A percentile compares a stretch with the other conserved stretches of the same genome.
phyloP scores from a whole-genome alignment of 352 stramenopile species.

The Globisporangium radiosum region DNA sequence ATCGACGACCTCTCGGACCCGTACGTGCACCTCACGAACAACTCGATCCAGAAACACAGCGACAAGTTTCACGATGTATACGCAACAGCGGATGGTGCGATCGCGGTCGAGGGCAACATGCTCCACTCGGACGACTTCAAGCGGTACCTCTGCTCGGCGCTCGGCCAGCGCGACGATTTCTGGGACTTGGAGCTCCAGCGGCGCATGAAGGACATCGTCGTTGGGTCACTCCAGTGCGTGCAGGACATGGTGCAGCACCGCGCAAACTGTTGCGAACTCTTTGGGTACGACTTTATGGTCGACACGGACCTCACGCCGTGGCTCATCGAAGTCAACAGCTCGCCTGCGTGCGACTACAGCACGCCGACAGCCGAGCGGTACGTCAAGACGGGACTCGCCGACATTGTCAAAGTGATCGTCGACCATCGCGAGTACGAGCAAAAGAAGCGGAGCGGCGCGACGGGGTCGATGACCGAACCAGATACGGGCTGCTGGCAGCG shows the following conservation, averaged over 20 bases:
- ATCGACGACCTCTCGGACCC: slow-evolving; percentile 76
- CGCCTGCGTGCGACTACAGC: slow-evolving; percentile 91
- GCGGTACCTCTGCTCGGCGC: slow-evolving; percentile 29
- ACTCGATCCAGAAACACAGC: slow-evolving; percentile 90
- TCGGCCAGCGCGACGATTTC: slow-evolving; percentile 20
- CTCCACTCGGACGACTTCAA: slow-evolving; percentile 75
- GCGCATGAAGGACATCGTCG: slow-evolving; percentile 85
- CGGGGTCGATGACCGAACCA: slow-evolving; percentile 24
- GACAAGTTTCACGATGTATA: slow-evolving; percentile 86
- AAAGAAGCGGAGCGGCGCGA: slow-evolving; percentile 24
- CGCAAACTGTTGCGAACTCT: slow-evolving; percentile 89
- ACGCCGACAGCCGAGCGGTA: slow-evolving; percentile 87
- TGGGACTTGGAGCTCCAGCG: slow-evolving; percentile 55
- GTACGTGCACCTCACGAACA: slow-evolving; percentile 93
- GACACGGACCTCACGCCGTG: slow-evolving; percentile 78
- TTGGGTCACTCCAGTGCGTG: slow-evolving; percentile 77
- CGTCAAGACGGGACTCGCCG: slow-evolving; percentile 74
- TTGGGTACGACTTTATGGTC: slow-evolving; percentile 94
- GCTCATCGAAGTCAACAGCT: slow-evolving; percentile 93
- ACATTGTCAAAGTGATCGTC: slow-evolving; percentile 88
- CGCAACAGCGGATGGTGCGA: slow-evolving; percentile 50
- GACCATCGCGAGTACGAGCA: slow-evolving; percentile 72
- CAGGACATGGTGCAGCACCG: slow-evolving; percentile 86
- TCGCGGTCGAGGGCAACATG: slow-evolving; percentile 67
- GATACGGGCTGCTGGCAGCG: slow-evolving; percentile 56